These are phyloP conservation scores for Viola odorata DNA, from an alignment of 345 rosid species.

Conservation along the genomic window DNA sequence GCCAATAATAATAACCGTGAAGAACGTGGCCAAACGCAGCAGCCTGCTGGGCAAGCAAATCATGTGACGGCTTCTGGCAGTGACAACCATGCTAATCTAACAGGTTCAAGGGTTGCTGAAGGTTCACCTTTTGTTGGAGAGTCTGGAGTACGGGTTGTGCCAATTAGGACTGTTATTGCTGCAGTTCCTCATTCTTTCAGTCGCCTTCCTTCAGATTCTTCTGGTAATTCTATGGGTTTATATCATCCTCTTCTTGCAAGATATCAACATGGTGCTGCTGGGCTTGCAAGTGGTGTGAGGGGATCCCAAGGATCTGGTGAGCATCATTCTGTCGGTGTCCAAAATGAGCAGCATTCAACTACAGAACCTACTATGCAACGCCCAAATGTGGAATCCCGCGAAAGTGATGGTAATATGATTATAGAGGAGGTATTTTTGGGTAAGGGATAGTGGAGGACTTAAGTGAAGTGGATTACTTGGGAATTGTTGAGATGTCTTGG, in stretches of 20 bases:
- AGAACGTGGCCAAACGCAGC: conserved; percentile 35
- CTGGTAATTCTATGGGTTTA: conserved; percentile 37
- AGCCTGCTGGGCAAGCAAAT: conserved; percentile 34
- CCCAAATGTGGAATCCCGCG: conserved; percentile 28
- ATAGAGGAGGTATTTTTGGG: background rate
- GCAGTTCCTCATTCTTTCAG: conserved; percentile 49
- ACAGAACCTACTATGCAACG: conserved; percentile 29
- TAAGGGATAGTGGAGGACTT: too few species aligned
- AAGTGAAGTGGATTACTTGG: conserved; percentile 6
- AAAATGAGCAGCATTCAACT: conserved; percentile 35
- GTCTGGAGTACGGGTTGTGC: conserved; percentile 55
- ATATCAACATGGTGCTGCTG: conserved; percentile 42
- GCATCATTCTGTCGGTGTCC: conserved; percentile 25
- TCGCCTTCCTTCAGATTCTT: conserved; percentile 50
- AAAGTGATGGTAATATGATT: conserved; percentile 41
- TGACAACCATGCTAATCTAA: conserved; percentile 32
- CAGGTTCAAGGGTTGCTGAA: conserved; percentile 37
- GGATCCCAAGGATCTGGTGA: conserved; percentile 36
- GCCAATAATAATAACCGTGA: conserved; percentile 31
- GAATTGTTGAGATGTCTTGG: background rate
- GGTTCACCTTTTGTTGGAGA: conserved; percentile 43
- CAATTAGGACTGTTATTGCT: conserved; percentile 60
- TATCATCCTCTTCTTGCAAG: conserved; percentile 51
- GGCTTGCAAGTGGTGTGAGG: conserved; percentile 28
- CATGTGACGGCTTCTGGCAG: conserved; percentile 25